Evolutionary conservation across 2,329 filamentous ascomycete species (phyloP), one percentile per base, ranked within the genome.

Genomic region (Metarhizium guizhouense): DNA sequence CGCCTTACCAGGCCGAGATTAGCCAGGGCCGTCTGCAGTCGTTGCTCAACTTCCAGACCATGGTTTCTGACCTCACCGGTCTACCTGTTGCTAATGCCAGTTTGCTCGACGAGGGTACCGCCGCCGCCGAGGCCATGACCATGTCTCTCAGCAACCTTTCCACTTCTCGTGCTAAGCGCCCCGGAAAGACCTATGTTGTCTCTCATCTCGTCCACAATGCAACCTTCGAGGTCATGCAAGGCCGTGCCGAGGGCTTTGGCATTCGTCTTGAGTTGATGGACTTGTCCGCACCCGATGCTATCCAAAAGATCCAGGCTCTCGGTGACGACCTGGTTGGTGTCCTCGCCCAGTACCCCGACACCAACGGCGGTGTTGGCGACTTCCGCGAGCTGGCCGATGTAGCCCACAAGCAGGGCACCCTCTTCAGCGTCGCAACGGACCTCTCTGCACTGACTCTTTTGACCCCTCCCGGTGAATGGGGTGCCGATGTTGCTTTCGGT

Each of bases 1-100:
- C 93, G 0, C 93, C 93, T 16, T 97, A 96, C 73, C 93, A 97
- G 75, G 88, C 93, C 2, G 93, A 97, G 74, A 96, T 97, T 76
- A 96, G 91, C 70, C 93, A 97, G 74, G 93, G 93, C 40, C 85
- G 93, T 55, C 74, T 97, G 59, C 90, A 96, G 77, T 95, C 90
- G 6, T 76, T 97, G 54, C 77, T 97, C 60, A 97, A 97, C 77
- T 97, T 91, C 76, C 93, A 97, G 77, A 97, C 93, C 18, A 79
- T 97, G 76, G 87, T 95, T 8, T 85, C 86, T 2, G 93, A 96
- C 68, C 76, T 97, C 61, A 96, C 93, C 0, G 90, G 83, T 1
- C 80, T 97, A 34, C 83, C 89, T 25, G 90, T 96, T 60, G 84
- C 93, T 58, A 96, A 97, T 76, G 90, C 93, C 45, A 95, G 90